Evolutionary conservation across 139 green algal species (phyloP).

Genomic region (Chlorella sorokiniana): DNA sequence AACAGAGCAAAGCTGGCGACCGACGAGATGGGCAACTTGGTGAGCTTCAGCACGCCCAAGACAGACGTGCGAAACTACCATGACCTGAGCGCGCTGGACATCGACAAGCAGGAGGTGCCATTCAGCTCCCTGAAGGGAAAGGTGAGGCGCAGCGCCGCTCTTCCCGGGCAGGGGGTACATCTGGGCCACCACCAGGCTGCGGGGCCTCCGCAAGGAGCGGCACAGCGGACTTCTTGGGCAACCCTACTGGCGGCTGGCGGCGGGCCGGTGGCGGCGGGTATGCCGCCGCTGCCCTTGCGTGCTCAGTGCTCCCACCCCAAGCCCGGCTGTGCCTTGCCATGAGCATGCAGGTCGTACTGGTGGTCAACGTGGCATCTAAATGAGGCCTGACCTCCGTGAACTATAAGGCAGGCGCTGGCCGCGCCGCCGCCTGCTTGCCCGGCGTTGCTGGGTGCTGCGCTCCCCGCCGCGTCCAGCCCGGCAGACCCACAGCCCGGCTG

Average conservation of each 20-base stretch:
- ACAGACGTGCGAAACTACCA: constrained; percentile 39
- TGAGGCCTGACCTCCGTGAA: constrained; percentile 39
- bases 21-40: neutral
- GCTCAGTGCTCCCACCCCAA: neutral
- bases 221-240: too few species aligned
- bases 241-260: too few species aligned
- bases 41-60: neutral
- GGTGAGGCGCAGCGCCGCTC: neutral
- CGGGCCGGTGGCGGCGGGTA: too few species aligned
- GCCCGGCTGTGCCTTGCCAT: neutral
- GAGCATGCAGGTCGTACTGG: constrained; percentile 41
- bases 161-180: neutral
- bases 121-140: constrained; percentile 39
- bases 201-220: too few species aligned
- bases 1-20: too few species aligned
- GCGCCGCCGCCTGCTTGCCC: too few species aligned
- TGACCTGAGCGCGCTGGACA: constrained; percentile 45
- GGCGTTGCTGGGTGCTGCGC: neutral
- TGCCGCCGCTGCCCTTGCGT: neutral
- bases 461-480: too few species aligned
- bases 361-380: constrained; percentile 49
- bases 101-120: constrained; percentile 40
- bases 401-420: neutral
- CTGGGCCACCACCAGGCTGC: neutral
- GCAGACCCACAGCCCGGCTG: neutral